Base-by-base conservation (phyloP, 176 grass and related monocot genomes). In the Melocanna baccifera region DNA sequence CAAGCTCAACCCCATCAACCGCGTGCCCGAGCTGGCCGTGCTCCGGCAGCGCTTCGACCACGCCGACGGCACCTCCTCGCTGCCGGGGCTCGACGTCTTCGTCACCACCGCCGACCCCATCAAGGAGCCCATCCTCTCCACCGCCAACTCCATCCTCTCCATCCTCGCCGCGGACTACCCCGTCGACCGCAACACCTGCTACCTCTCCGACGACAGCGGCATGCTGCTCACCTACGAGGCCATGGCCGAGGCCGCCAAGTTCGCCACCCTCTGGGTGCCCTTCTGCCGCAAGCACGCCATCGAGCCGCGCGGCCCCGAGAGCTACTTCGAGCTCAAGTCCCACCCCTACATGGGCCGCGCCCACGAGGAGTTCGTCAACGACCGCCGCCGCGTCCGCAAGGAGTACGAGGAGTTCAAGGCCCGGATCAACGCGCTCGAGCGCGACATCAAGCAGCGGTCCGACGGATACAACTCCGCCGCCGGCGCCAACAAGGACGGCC, bases 381-480 rank as follows among this genome's bases (percentile, higher is more conserved):
- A 98, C 57, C 92, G 96, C 37, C 87, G 96, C 37, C 87, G 96
- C 14, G 66, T 93, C 0, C 90, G 94, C 72, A 90, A 91, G 56
- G 96, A 98, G 87, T 95, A 98, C 3, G 96, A 98, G 2, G 92
- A 98, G 32, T 98, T 93, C 72, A 98, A 93, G 89, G 93, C 94
- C 0, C 59, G 93, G 7, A 93, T 91, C 62, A 93, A 93, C 55
- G 86, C 72, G 0, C 77, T 98, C 0, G 89, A 90, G 1, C 82
- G 88, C 2, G 84, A 92, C n/a, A 98, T 98, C 40, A 88, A 85
- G 69, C 91, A 92, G 62, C 52, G 96, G 2, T 84, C 87, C 0
- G 92, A 98, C 30, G 83, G 82, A 0, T 93, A 93, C 42, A 90
- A 98, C 46, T 89, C 89, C 19, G 94, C 88, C 1, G 74, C 34